Percentiles rank a stretch among this genome's conserved stretches.
Conservation (phyloP, 352 stramenopile genomes). For the Phytophthora ohioensis region DNA sequence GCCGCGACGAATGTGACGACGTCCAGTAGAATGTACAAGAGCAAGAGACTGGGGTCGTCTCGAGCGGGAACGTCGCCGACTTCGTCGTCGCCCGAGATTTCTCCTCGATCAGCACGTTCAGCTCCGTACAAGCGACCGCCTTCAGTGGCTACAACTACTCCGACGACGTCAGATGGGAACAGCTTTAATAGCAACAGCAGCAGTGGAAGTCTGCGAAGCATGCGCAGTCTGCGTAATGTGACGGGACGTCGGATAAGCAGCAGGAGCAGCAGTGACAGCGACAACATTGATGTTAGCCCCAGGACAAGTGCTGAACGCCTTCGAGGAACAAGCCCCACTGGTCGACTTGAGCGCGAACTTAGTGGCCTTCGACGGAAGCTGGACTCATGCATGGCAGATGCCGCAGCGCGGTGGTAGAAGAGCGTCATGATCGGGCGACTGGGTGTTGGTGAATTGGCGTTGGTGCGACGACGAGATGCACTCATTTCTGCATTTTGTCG, state of each 20-base stretch:
- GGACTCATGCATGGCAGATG: conserved; percentile 60
- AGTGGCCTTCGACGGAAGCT: conserved; percentile 62
- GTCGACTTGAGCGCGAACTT: conserved; percentile 66
- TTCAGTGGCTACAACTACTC: conserved; percentile 38
- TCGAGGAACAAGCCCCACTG: conserved; percentile 28
- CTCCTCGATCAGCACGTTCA: conserved; percentile 44
- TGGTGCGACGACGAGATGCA: conserved; percentile 19
- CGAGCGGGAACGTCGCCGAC: conserved; percentile 62
- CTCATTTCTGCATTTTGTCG: conserved; percentile 37
- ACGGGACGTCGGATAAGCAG: conserved; percentile 42
- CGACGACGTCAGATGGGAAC: conserved; percentile 32
- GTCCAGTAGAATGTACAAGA: conserved; percentile 35
- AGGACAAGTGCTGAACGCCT: conserved; percentile 16
- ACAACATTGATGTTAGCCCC: conserved; percentile 31
- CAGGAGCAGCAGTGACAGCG: conserved; percentile 37
- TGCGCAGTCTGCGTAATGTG: conserved; percentile 36
- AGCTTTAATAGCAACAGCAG: conserved; percentile 45
- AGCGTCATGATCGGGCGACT: neutral
- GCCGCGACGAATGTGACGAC: conserved; percentile 18
- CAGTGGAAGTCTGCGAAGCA: conserved; percentile 39
- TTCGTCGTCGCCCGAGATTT: conserved; percentile 62
- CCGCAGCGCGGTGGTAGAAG: conserved; percentile 34
- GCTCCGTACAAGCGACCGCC: conserved; percentile 39
- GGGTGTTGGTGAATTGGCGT: neutral
- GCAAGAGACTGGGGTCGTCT: conserved; percentile 36